Conservation (phyloP, 1,284 basidiomycete species). For the Ustilago sp. region DNA sequence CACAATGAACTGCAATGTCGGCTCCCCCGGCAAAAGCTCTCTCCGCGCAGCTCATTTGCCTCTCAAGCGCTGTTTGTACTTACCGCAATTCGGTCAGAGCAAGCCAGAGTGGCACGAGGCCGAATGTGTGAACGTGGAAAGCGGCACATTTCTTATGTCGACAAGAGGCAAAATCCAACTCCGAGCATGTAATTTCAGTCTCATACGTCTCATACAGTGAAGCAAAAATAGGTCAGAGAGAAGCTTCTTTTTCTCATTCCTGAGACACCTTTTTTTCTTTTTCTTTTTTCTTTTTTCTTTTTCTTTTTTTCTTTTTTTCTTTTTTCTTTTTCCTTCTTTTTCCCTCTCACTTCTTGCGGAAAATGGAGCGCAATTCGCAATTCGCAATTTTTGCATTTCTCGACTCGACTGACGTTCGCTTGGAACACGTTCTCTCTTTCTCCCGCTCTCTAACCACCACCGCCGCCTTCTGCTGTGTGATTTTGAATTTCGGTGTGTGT, state of each 20-base stretch:
- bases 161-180: background rate
- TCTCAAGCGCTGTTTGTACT: background rate
- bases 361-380: background rate
- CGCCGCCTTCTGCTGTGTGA: background rate
- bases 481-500: background rate
- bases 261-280: background rate
- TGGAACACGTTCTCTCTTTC: background rate
- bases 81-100: background rate
- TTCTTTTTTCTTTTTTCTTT: background rate
- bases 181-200: background rate
- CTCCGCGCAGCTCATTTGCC: background rate
- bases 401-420: background rate
- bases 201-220: background rate
- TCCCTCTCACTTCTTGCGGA: background rate
- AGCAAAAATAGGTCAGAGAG: background rate
- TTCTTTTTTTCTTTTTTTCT: background rate
- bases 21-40: background rate
- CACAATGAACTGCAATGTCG: constrained; percentile 2
- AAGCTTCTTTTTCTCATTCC: background rate
- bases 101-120: background rate
- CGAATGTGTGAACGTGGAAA: too few relatives aligned
- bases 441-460: background rate
- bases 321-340: background rate
- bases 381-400: background rate
- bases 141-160: too few relatives aligned